Evolutionary conservation across 495 filamentous ascomycete species (phyloP), one percentile per base, ranked within the genome.

Genomic region (Penicillium cosmopolitanum): DNA sequence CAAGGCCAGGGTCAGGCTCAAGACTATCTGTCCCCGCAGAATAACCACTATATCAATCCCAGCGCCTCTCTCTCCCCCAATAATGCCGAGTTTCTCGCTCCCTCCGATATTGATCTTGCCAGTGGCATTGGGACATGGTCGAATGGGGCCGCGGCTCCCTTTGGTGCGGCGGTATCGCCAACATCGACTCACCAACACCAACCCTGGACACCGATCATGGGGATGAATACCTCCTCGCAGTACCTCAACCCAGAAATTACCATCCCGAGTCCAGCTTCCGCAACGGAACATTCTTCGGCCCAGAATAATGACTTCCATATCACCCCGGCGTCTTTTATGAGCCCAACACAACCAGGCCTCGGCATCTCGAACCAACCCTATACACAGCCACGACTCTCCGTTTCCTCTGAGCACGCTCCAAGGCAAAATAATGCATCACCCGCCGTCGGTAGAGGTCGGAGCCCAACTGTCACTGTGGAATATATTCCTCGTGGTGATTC

Each of bases 401-500:
- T 56, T 43, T 65, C 68, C 3, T 42, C 61, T 0, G 64, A 59
- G 42, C 66, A 73, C 33, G 64, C 50, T 13, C 48, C 64, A 9
- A 57, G 48, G 9, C 55, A 66, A 11, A 57, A 65, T 6, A 35
- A 53, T 11, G 58, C 21, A 1, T 58, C 66, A 11, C 56, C 63
- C 10, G 72, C 73, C 13, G 8, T 66, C 64, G n/a, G 43, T 5
- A 66, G 66, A 51, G 70, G 73, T 12, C 63, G 73, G 43, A 83
- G 80, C 52, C 81, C 81, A 13, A 75, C 77, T 18, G 67, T 84
- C 21, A 80, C 73, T 15, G 71, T 84, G 10, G 73, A 75, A 35
- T 77, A 58, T 38, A 75, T 75, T 46, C 74, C 74, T 31, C 73
- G 80, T 31, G 81, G 81, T 3, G 81, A 84, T 61, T 84, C 80